Evolutionary conservation across 176 grass and related monocot genomes (phyloP).

Genomic region (Triticum urartu): DNA sequence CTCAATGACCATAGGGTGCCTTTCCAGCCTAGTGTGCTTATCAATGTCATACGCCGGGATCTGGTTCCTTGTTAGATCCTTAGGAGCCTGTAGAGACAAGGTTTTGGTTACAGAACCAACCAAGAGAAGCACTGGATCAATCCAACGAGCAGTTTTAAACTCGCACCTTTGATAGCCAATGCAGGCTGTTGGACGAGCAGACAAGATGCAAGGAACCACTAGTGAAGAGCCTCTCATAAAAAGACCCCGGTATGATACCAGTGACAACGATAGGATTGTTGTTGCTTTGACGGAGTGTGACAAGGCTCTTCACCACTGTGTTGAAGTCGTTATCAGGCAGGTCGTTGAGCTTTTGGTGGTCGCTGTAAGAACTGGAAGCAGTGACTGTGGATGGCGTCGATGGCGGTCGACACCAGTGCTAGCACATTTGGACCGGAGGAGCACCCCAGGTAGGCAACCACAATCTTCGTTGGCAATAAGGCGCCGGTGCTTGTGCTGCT

Average conservation of each 20-base stretch:
- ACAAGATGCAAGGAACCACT: background rate
- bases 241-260: background rate
- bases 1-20: background rate
- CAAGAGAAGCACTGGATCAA: too few relatives aligned
- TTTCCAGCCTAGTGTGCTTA: background rate
- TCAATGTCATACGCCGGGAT: background rate
- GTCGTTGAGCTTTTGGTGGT: conserved; percentile 5
- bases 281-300: too few relatives aligned
- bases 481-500: too few relatives aligned
- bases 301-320: background rate
- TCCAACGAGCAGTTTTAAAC: background rate
- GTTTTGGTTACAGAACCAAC: too few relatives aligned
- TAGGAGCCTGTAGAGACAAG: background rate
- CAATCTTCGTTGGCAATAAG: background rate
- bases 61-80: background rate
- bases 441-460: background rate
- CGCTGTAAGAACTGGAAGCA: background rate
- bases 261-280: too few relatives aligned
- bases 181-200: background rate
- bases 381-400: background rate
- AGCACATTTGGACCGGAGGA: background rate
- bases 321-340: conserved; percentile 30
- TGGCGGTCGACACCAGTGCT: background rate
- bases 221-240: conserved; percentile 16
- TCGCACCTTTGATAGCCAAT: background rate